Percentiles rank a stretch among this genome's conserved stretches.
Evolutionary conservation across 169 alveolate species (phyloP).

Genomic region (Plasmodium ovale): DNA sequence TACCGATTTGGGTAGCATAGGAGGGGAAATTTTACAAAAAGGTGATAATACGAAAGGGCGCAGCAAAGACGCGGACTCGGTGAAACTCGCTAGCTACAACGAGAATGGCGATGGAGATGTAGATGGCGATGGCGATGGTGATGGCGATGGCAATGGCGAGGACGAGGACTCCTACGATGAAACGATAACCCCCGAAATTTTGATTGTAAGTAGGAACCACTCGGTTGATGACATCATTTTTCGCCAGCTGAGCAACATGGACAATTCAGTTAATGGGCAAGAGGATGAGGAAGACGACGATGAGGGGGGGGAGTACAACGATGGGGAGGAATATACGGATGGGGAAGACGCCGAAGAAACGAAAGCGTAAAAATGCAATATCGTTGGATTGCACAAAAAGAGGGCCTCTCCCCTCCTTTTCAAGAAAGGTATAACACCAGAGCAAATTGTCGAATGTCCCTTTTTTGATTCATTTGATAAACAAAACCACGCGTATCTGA

Average conservation of each 20-base stretch:
- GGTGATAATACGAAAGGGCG: neutral
- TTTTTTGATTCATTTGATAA: too few relatives aligned
- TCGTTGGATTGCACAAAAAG: too few relatives aligned
- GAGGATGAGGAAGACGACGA: neutral
- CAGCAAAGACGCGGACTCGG: neutral
- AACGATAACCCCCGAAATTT: slow-evolving; percentile 42
- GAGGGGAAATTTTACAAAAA: neutral
- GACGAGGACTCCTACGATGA: slow-evolving; percentile 8
- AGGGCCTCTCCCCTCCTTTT: too few relatives aligned
- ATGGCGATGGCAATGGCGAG: neutral
- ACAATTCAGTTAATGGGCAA: slow-evolving; percentile 20
- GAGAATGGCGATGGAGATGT: neutral
- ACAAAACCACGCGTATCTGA: too few relatives aligned
- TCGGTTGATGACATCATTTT: slow-evolving; percentile 26
- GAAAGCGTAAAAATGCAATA: neutral
- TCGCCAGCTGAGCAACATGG: slow-evolving; percentile 66
- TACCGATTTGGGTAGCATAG: slow-evolving; percentile 13
- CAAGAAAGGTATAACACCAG: too few relatives aligned
- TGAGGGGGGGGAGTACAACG: slow-evolving; percentile 3
- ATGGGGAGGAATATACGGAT: neutral
- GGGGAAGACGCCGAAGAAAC: neutral
- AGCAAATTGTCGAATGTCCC: too few relatives aligned
- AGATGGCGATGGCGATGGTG: neutral
- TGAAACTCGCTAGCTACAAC: too few relatives aligned
- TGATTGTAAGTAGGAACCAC: slow-evolving; percentile 30